A percentile compares a stretch with the other conserved stretches of the same genome.
Evolutionary conservation across 495 filamentous ascomycete genomes (phyloP).

Genomic region (Tuber calosporum): DNA sequence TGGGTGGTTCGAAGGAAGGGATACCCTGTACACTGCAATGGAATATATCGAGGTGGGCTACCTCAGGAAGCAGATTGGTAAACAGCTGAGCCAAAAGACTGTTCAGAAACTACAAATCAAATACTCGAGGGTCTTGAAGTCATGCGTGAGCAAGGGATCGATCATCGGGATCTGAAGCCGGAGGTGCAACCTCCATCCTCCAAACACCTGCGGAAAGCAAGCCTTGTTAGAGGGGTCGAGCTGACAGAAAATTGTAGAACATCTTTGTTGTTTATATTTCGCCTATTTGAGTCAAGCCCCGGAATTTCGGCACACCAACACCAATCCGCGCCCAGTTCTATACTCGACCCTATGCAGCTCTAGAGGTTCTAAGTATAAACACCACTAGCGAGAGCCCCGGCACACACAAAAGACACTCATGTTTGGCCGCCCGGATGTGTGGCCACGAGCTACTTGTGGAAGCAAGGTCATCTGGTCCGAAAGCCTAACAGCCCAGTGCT

Average conservation of each 20-base stretch:
- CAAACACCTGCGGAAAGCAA: background rate
- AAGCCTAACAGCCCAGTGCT: background rate
- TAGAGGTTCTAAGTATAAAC: conserved; percentile 16
- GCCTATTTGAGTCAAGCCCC: conserved; percentile 14
- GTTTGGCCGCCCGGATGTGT: conserved; percentile 26
- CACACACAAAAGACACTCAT: conserved; percentile 22
- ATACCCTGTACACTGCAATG: conserved; percentile 12
- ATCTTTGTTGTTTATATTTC: conserved; percentile 9
- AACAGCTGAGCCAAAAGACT: background rate
- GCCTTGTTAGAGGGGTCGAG: background rate
- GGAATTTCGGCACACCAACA: conserved; percentile 20
- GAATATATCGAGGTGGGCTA: conserved; percentile 13
- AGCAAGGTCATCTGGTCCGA: background rate
- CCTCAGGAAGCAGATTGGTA: background rate
- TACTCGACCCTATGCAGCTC: conserved; percentile 16
- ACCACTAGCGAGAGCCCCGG: conserved; percentile 9
- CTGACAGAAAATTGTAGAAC: conserved; percentile 5
- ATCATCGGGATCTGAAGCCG: conserved; percentile 16
- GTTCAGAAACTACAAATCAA: conserved; percentile 8
- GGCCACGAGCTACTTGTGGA: conserved; percentile 9
- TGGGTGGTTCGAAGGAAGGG: background rate
- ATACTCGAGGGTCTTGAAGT: conserved; percentile 15
- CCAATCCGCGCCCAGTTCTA: background rate
- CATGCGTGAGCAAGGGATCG: conserved; percentile 14
- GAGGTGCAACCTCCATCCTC: background rate